Evolutionary conservation across 345 rosid species (phyloP), one percentile per base, ranked within the genome.

Genomic region (Ceriops decandra): DNA sequence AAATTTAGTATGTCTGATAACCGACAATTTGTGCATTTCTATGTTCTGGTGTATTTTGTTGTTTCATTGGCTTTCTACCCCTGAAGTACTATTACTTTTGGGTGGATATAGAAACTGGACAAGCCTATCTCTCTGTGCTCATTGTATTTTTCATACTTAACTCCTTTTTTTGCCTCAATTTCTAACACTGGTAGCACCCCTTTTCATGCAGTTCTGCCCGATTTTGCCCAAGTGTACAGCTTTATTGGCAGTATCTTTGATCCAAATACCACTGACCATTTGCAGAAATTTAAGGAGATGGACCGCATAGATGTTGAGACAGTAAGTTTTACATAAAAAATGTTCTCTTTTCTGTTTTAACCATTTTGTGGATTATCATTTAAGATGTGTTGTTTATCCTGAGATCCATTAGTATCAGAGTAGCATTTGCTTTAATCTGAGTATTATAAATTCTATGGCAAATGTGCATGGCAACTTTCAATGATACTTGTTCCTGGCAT

Each of bases 251-350:
- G 93, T 76, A 91, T 88, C 60, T 88, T 85, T 67, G 98, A 93
- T 79, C 97, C 98, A 60, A 52, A 71, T 70, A 79, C 79, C 22
- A 78, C 85, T 60, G 85, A 81, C 53, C 95, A 93, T 77, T 72
- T 87, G 79, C 96, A 88, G 79, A 93, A 83, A 74, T 92, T 90
- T 71, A 87, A 90, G 72, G 85, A 82, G 74, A 88, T 93, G 97
- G 96, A 88, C 68, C 87, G 92, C 28, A 93, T 93, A 53, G 97
- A 93, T 74, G 87, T 90, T 54, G 98, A 93, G 75, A 90, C 98
- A 10, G 98, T 93, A 84, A 61, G 86, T 49, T 65, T 63, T 66
- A 15, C 58, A 54, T 70, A 47, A 47, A 15, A 49, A 36, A 7
- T 22, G 1, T 38, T 31, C 53, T 33, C 57, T 19, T 68, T 49